phyloP scores from a whole-genome alignment of 305 asterid species.

The Coffea humblotiana region DNA sequence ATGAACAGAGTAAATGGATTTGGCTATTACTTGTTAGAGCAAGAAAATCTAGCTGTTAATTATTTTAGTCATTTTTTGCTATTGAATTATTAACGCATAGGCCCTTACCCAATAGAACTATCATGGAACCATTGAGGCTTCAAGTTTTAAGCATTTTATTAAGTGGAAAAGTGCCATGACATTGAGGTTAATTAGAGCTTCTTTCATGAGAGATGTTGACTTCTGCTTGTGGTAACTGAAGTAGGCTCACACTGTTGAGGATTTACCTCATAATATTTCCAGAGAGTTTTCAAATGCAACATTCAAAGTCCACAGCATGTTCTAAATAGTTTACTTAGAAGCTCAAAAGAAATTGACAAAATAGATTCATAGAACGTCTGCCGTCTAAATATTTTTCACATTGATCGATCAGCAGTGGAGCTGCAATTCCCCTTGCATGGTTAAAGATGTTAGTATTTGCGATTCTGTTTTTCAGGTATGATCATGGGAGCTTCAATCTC shows the following conservation, averaged over 20 bases:
- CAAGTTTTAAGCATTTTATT: not conserved
- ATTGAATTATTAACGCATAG: not conserved
- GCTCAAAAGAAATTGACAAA: not conserved
- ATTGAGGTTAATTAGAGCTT: not conserved
- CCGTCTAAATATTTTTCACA: not conserved
- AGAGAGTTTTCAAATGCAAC: not conserved
- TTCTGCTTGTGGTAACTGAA: not conserved
- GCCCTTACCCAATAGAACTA: not conserved
- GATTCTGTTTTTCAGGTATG: conserved; percentile 64
- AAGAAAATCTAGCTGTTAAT: not conserved
- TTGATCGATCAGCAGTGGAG: not conserved
- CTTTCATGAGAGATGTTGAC: not conserved
- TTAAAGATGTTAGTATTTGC: conserved; percentile 12
- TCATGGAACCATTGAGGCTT: not conserved
- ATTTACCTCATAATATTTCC: not conserved
- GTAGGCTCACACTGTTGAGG: not conserved
- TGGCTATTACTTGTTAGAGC: not conserved
- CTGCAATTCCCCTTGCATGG: conserved; percentile 8
- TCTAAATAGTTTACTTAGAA: not conserved
- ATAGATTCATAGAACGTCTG: not conserved
- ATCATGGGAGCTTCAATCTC: conserved; percentile 96
- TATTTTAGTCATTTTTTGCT: not conserved
- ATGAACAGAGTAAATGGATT: not conserved
- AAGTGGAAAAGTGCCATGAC: not conserved
- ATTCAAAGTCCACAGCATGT: not conserved